Evolutionary conservation across 352 stramenopile genomes (phyloP), one percentile per base, ranked within the genome.

Genomic region (Phytophthora foliorum): DNA sequence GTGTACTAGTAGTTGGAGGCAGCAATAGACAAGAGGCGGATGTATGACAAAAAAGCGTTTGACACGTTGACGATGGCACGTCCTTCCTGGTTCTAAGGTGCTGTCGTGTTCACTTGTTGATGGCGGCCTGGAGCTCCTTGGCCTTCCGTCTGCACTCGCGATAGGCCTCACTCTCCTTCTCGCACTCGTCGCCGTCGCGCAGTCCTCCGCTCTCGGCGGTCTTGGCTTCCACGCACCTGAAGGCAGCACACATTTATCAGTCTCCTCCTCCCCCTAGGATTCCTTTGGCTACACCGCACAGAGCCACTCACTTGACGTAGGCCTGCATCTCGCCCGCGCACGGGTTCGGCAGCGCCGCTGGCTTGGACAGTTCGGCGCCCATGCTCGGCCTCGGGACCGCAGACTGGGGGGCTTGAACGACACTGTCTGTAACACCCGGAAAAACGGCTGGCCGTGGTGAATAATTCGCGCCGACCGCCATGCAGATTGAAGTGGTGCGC

Each of bases 221-320:
- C 49, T 82, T 83, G 50, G 69, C 70, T 57, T 92, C 80, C 54
- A 92, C 84, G 51, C 84, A 92, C 46, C 84, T 91, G 46, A 25
- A 56, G 22, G 50, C 21, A 63, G 10, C 25, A 45, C 34, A 42
- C 21, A 25, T 57, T 69, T 17, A n/a, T 57, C 19, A 74, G 60
- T 72, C 25, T 65, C 52, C 31, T 69, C 16, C 51, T 34, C 8
- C 29, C 48, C 36, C 29, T 31, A 25, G 7, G 22, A 52, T 53
- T 69, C 46, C 48, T 31, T 29, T 14, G 19, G 42, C 34, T 3
- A 16, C 32, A 38, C 32, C 9, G 16, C n/a, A n/a, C n/a, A n/a
- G n/a, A n/a, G 22, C 13, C 27, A 91, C 80, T 67, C 56, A 93
- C 85, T 88, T 91, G 72, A 93, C 86, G 72, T 93, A 93, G 39